Evolutionary conservation across 2,329 filamentous ascomycete species (phyloP), one percentile per base, ranked within the genome.

Genomic region (Periconia digitata): DNA sequence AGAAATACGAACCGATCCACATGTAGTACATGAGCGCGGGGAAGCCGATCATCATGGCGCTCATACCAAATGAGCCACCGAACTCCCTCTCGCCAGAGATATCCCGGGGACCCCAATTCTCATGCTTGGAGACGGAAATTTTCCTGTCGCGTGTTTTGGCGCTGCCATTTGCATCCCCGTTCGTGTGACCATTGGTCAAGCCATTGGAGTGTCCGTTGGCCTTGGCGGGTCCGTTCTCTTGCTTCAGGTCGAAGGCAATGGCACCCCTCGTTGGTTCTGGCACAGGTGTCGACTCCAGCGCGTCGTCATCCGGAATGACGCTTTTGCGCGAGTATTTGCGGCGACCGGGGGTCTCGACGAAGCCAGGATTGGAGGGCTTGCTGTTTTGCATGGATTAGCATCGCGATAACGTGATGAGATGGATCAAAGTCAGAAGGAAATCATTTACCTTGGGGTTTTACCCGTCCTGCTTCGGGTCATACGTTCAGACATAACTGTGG

Each of bases 21-120:
- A 99, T 96, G 76, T 96, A 97, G 82, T 90, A 96, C 92, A 97
- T 97, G 62, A 99, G 81, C 32, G 86, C 54, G n/a, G 94, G 94
- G 74, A 97, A 99, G 39, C 87, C 84, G 54, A 91, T 80, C 90
- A 97, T 97, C 83, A 96, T 91, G 58, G 82, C 77, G 15, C 82
- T 74, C 36, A 92, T 87, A 46, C 94, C 92, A n/a, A 81, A 69
- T 3, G 89, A 85, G 49, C 94, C 94, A 55, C 92, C 92, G 67
- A 97, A 99, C 69, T 99, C 95, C 56, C 80, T 80, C 54, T 82
- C 72, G 40, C 79, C 79, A 45, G 76, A 77, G 46, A 64, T 56
- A 54, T 79, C 74, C 42, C 74, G 66, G 44, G 59, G 45, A 18
- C 59, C 53, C 46, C 61, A 62, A 44, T 66, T 63, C 51, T 63